A percentile compares a stretch with the other conserved stretches of the same genome.
These are phyloP conservation scores for Didymella lethalis DNA, from an alignment of 2,329 filamentous ascomycete species.

Conservation along the genomic window DNA sequence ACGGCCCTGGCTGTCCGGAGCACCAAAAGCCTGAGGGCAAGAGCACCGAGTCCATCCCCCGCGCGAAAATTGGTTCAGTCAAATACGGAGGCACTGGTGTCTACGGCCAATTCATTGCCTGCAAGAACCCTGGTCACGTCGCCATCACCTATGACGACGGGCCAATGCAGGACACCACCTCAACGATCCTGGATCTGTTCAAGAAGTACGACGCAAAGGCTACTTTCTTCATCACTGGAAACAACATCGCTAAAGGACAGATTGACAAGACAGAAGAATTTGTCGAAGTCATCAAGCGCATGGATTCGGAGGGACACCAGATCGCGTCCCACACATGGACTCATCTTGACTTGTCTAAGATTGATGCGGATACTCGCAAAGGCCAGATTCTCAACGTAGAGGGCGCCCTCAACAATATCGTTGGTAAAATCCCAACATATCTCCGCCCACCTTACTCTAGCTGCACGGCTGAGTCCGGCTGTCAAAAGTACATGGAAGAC, in stretches of 20 bases:
- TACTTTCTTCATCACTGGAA: slow-evolving; percentile 70
- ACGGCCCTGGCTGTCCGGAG: slow-evolving; percentile 66
- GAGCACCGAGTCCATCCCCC: slow-evolving; percentile 60
- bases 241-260: slow-evolving; percentile 61
- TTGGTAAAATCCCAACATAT: slow-evolving; percentile 62
- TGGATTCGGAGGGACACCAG: slow-evolving; percentile 63
- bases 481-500: slow-evolving; percentile 44
- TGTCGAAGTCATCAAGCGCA: slow-evolving; percentile 60
- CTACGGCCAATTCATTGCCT: slow-evolving; percentile 50
- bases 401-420: slow-evolving; percentile 60
- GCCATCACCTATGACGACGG: slow-evolving; percentile 73
- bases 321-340: slow-evolving; percentile 65
- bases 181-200: slow-evolving; percentile 66
- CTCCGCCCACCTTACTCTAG: slow-evolving; percentile 57
- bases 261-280: slow-evolving; percentile 60
- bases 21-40: slow-evolving; percentile 61
- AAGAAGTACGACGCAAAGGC: slow-evolving; percentile 66
- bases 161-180: slow-evolving; percentile 64
- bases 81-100: slow-evolving; percentile 64
- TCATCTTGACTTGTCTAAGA: slow-evolving; percentile 54
- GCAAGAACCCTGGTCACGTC: slow-evolving; percentile 61
- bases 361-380: slow-evolving; percentile 51
- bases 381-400: slow-evolving; percentile 60
- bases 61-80: slow-evolving; percentile 61
- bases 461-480: slow-evolving; percentile 47